phyloP scores from a whole-genome alignment of 306 rosid species.

The Lupinus albus region DNA sequence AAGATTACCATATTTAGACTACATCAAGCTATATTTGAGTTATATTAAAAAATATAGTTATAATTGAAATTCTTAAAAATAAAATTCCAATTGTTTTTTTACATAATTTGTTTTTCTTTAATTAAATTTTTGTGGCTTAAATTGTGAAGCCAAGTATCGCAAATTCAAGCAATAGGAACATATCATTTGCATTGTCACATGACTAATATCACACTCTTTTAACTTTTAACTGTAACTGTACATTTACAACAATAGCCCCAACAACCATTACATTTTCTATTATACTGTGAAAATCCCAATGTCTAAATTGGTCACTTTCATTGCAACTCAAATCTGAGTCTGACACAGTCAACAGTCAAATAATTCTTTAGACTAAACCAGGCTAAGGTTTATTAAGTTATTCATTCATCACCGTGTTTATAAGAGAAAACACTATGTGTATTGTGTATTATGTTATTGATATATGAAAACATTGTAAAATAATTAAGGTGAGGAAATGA shows the following conservation, averaged over 20 bases:
- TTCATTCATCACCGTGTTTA: too few species aligned
- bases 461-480: neutral
- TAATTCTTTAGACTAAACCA: too few species aligned
- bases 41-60: too few species aligned
- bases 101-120: too few species aligned
- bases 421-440: neutral
- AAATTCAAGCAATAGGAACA: constrained; percentile 1
- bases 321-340: neutral
- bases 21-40: too few species aligned
- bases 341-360: too few species aligned
- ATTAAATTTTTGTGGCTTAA: too few species aligned
- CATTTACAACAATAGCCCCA: constrained; percentile 13
- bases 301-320: constrained; percentile 5
- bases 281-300: neutral
- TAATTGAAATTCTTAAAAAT: too few species aligned
- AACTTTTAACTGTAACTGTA: neutral
- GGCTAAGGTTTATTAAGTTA: too few species aligned
- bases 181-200: neutral
- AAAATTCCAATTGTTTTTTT: too few species aligned
- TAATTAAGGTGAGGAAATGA: constrained; percentile 20
- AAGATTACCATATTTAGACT: too few species aligned
- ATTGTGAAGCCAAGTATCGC: too few species aligned
- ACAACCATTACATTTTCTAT: neutral
- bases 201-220: neutral
- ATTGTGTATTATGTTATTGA: neutral